Base-by-base conservation (phyloP, 2,329 filamentous ascomycete genomes). In the Venturia oleaginea region DNA sequence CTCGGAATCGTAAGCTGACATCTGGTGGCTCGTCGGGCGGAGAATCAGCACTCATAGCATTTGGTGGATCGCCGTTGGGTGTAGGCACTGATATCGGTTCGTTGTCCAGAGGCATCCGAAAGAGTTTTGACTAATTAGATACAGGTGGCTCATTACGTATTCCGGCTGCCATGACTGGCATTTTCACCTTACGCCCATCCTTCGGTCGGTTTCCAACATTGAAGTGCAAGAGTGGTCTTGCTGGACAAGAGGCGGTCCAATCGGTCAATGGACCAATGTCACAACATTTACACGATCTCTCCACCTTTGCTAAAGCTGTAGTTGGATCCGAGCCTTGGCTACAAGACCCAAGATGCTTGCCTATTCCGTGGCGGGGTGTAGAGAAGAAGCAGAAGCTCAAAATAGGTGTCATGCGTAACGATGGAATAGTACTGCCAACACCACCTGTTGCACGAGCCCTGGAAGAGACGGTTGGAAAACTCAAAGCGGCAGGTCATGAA, bases 11-110 rank as follows among this genome's bases (percentile, higher is more conserved):
- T 30, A 74, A 74, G 2, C 76, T 84, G 3, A 88, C 85, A 0
- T 81, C 82, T 27, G 87, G 87, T 13, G 87, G 87, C 11, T 86
- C 82, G 43, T 87, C 85, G 0, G 87, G 87, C 2, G 87, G 87
- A 55, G 87, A 90, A 70, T 81, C 82, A 6, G 86, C 86, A 0
- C 77, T 90, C 2, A 79, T 90, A 42, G 76, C 77, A 0, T 80
- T 89, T 65, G 74, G 75, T 11, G 87, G 86, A 19, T 84, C 82
- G 66, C 78, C 81, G 0, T 67, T 88, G 0, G 87, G 87, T 11
- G 77, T 88, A 0, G 86, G 85, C 1, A 85, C 85, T 0, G 86
- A 89, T 67, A 87, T 89, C 63, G 81, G 80, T 66, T 38, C 24
- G 42, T 64, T 40, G 13, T 17, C 43, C 34, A 40, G 13, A 15